Conservation (phyloP, 2,329 filamentous ascomycete species). For the Phialocephala subalpina region DNA sequence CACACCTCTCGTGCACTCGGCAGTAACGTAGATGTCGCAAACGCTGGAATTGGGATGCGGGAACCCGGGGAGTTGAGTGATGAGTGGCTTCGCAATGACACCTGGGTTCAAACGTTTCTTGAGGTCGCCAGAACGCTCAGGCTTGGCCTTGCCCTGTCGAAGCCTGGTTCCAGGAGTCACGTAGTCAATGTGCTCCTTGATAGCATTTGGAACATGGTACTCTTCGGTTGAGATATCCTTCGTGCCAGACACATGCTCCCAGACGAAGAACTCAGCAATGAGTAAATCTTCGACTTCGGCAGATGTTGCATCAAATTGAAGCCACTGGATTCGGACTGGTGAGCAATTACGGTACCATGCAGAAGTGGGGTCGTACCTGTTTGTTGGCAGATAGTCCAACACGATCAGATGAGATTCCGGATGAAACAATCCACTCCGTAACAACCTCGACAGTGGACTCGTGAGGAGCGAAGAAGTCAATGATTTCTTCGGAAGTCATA, state of each 20-base stretch:
- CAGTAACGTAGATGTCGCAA: conserved; percentile 37
- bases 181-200: conserved; percentile 61
- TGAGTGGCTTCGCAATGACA: conserved; percentile 26
- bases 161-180: conserved; percentile 63
- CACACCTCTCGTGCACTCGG: conserved; percentile 37
- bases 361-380: conserved; percentile 32
- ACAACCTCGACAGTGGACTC: conserved; percentile 42
- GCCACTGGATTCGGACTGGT: conserved; percentile 37
- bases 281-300: conserved; percentile 46
- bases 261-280: conserved; percentile 61
- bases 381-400: conserved; percentile 46
- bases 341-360: neutral
- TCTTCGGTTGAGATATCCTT: conserved; percentile 41
- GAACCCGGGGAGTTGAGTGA: conserved; percentile 36
- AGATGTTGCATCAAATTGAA: conserved; percentile 46
- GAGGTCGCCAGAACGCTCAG: conserved; percentile 17
- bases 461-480: conserved; percentile 47
- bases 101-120: conserved; percentile 16
- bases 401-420: conserved; percentile 43
- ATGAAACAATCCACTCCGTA: conserved; percentile 43
- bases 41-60: conserved; percentile 34
- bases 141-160: conserved; percentile 35
- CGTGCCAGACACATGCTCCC: conserved; percentile 62
- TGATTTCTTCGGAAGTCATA: conserved; percentile 43
- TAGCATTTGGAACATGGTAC: conserved; percentile 57